Evolutionary conservation across 1,284 basidiomycete genomes (phyloP), one percentile per base, ranked within the genome.

Genomic region (Neonothopanus nambi): DNA sequence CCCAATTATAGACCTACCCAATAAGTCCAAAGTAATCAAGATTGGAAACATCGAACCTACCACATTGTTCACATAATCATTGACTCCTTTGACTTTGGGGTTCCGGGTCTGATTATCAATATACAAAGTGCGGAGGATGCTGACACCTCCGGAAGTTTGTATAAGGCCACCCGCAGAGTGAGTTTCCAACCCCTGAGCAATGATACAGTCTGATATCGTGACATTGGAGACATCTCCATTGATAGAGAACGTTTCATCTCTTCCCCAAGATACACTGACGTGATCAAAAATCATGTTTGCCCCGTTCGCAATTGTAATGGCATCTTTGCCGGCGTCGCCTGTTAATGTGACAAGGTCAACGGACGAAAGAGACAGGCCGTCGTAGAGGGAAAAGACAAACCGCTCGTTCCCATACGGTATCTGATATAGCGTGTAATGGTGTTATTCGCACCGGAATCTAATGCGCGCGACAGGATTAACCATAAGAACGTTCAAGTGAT

Each of bases 81-180:
- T 72, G 35, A 68, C 63, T 7, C 70, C 70, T 52, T 72, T 71
- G 21, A 72, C 70, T 48, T 72, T 72, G 15, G 70, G 70, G 49
- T 72, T 72, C 28, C 70, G 59, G 3, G 70, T 72, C 54, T 72
- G 63, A 56, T 72, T 72, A 60, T 71, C 70, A 42, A 71, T 70
- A 46, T 72, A 71, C 11, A 71, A 58, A 2, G 67, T 63, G 7
- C 70, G 65, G 48, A 72, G 62, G 48, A 72, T 72, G 48, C 70
- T 71, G 42, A 72, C 65, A 20, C 70, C 70, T 3, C 70, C 70
- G 44, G 63, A 61, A n/a, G 68, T 70, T 49, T 72, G 70, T 13
- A 71, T 72, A 41, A 72, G 65, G 1, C 70, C 70, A 38, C 70
- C 70, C 48, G 67, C 69, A 6, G 69, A 70, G 54, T 72, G 70